phyloP scores from a whole-genome alignment of 1,284 basidiomycete genomes.

The Lignosus rhinocerotis region DNA sequence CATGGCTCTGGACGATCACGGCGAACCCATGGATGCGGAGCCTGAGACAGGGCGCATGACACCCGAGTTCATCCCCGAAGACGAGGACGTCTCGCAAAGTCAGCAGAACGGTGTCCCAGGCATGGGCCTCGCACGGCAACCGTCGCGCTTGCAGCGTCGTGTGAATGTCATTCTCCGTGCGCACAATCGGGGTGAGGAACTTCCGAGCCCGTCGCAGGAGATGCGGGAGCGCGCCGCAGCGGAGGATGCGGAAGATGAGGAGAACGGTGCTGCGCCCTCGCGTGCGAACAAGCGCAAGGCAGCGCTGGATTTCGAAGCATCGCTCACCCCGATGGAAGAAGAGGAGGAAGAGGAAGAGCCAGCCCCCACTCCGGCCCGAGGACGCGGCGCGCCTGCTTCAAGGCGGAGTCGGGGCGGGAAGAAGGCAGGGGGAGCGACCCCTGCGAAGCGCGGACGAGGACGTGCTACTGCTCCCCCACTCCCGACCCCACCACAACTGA shows the following conservation, averaged over 20 bases:
- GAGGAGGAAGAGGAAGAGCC: conserved; percentile 11
- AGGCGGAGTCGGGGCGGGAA: conserved; percentile 11
- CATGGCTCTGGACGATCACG: conserved; percentile 14
- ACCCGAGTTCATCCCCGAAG: conserved; percentile 11
- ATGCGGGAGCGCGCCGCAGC: conserved; percentile 15
- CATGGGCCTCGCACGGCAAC: conserved; percentile 19
- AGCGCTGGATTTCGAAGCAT: conserved; percentile 23
- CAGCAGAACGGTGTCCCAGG: neutral
- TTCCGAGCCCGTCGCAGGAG: conserved; percentile 21
- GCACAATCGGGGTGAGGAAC: conserved; percentile 30
- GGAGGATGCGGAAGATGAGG: conserved; percentile 9
- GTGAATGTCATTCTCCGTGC: conserved; percentile 46
- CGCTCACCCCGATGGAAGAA: conserved; percentile 27
- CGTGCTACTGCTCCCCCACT: neutral
- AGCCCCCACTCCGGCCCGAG: neutral
- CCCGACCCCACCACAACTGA: neutral
- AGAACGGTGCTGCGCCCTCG: conserved; percentile 3
- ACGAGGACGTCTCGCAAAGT: conserved; percentile 7
- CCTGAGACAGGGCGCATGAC: conserved; percentile 8
- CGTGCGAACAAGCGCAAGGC: conserved; percentile 28
- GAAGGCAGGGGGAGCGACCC: conserved; percentile 9
- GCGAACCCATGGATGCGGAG: conserved; percentile 3
- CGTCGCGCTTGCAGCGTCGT: conserved; percentile 46
- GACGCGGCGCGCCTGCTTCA: neutral
- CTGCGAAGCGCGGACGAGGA: conserved; percentile 10